phyloP scores from a whole-genome alignment of 176 grass and related monocot species.

The Oryza glumipatula region DNA sequence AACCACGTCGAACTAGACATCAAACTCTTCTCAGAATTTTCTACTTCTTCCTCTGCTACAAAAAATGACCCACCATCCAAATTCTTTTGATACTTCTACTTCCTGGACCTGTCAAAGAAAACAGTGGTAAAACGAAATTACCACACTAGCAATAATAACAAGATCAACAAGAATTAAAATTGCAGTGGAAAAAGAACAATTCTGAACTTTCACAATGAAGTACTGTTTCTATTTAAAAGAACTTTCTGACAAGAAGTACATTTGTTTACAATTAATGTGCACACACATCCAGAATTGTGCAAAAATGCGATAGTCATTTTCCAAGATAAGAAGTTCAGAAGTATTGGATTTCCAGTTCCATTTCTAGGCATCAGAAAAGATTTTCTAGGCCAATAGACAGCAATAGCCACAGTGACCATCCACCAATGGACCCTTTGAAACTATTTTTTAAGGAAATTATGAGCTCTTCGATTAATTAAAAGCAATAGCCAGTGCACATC shows the following conservation, averaged over 20 bases:
- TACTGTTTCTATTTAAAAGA: slow-evolving; percentile 6
- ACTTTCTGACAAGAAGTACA: slow-evolving; percentile 26
- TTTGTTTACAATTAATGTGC: slow-evolving; percentile 17
- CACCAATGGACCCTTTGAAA: neutral
- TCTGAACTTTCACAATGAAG: slow-evolving; percentile 27
- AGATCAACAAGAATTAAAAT: neutral
- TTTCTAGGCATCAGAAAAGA: neutral
- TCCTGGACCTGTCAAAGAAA: slow-evolving; percentile 26
- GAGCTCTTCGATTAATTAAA: neutral
- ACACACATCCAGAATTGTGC: neutral
- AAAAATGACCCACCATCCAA: neutral
- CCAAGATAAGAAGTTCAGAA: neutral
- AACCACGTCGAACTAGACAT: neutral
- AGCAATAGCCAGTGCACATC: too few species aligned
- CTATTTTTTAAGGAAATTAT: neutral
- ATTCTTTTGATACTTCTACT: slow-evolving; percentile 27
- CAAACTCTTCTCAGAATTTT: neutral
- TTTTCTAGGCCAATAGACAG: neutral
- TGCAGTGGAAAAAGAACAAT: slow-evolving; percentile 3
- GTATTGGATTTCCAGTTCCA: neutral
- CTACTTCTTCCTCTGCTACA: neutral
- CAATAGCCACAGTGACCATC: neutral
- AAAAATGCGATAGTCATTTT: neutral
- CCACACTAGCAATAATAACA: neutral
- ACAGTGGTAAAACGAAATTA: neutral